Percentiles rank a stretch among this genome's conserved stretches.
Evolutionary conservation across 768 basidiomycete species (phyloP).

Genomic region (Pleurotus giganteus): DNA sequence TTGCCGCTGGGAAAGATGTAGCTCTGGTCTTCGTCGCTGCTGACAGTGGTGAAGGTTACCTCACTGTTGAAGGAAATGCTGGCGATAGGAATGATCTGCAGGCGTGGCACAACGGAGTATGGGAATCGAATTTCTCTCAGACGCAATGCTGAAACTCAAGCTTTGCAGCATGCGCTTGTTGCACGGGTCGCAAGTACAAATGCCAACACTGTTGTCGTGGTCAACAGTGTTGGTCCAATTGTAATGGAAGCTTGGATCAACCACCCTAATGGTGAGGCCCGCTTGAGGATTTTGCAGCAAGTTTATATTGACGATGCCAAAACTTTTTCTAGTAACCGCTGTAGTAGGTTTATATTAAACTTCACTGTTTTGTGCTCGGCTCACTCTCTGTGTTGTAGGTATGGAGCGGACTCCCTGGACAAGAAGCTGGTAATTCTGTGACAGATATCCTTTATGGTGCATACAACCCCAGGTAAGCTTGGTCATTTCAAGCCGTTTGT

Average conservation of each 20-base stretch:
- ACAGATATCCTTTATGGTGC: conserved; percentile 59
- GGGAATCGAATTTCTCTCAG: conserved; percentile 4
- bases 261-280: conserved; percentile 45
- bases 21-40: conserved; percentile 55
- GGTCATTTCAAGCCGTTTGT: neutral
- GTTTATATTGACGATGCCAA: neutral
- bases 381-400: conserved; percentile 25
- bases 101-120: conserved; percentile 50
- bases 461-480: conserved; percentile 53
- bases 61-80: conserved; percentile 49
- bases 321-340: conserved; percentile 27
- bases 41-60: conserved; percentile 43
- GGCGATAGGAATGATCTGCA: conserved; percentile 53
- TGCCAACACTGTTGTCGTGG: conserved; percentile 61
- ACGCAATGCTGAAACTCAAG: neutral
- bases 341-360: conserved; percentile 24
- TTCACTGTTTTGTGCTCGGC: neutral
- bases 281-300: neutral
- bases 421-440: conserved; percentile 61
- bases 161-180: conserved; percentile 41
- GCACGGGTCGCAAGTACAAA: conserved; percentile 52
- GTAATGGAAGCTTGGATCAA: conserved; percentile 57
- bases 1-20: conserved; percentile 44
- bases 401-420: conserved; percentile 56
- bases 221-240: conserved; percentile 64